Evolutionary conservation across 1,284 basidiomycete genomes (phyloP), one percentile per base, ranked within the genome.

Genomic region (Boletellus deceptivus): DNA sequence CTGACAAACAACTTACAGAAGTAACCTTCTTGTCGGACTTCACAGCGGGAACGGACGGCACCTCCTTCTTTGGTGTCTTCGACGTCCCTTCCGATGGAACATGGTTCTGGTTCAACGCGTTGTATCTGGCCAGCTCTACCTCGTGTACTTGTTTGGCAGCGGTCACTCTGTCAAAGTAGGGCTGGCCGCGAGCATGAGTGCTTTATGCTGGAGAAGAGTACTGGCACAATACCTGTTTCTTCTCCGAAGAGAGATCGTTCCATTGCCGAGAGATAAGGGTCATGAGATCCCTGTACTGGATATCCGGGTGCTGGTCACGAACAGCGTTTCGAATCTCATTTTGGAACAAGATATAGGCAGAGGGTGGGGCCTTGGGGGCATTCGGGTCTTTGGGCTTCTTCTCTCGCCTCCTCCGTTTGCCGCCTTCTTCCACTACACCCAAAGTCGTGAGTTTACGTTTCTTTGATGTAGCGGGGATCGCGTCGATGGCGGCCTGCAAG

Each of bases 301-400:
- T 71, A 10, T 73, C 71, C 4, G 90, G 88, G 67, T 89, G 74
- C 59, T 78, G 72, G 43, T 74, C 74, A 73, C 86, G 85, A 61
- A 91, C 75, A 56, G 81, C 73, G 55, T 84, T 82, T 62, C 94
- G 86, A 53, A 94, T 79, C 39, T 91, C 88, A 69, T 98, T 98
- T 72, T 98, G 96, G 80, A 90, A 99, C 61, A 97, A 77, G 67
- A 99, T 84, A 75, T 98, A 99, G 17, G 94, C 94, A 17, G 92
- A 93, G 18, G 94, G 82, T 24, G 96, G 93, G 16, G 93, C 86
- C 72, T 97, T 98, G 38, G 96, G 96, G 52, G 93, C 93, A 68
- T 93, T 89, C 33, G 93, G 93, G 68, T 99, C 95, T 69, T 86
- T 93, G 50, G 72, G 70, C 61, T 86, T 86, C 64, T 83, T 87